phyloP scores from a whole-genome alignment of 345 rosid species.

The Citrus medica region DNA sequence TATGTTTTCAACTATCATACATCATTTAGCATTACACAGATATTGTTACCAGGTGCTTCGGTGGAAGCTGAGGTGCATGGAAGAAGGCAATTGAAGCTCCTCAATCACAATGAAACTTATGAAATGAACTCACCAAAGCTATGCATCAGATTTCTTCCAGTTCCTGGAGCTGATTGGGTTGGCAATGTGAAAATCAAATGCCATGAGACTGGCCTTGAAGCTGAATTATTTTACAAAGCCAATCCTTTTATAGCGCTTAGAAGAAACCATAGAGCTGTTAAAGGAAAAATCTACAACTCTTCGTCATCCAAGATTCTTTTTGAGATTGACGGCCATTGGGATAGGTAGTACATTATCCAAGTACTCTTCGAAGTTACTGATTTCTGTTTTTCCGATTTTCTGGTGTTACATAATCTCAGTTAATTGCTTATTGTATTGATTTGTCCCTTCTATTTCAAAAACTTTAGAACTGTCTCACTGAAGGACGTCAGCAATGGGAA shows the following conservation, averaged over 20 bases:
- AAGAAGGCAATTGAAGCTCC: conserved; percentile 57
- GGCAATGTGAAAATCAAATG: conserved; percentile 60
- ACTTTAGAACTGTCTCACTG: conserved; percentile 48
- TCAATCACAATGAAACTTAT: conserved; percentile 55
- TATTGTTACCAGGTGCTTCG: conserved; percentile 39
- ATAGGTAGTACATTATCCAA: conserved; percentile 31
- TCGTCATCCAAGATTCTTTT: conserved; percentile 39
- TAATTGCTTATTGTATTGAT: too few relatives aligned
- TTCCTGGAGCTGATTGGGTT: conserved; percentile 59
- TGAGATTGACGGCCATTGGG: conserved; percentile 73
- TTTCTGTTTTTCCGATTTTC: too few relatives aligned
- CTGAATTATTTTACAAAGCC: conserved; percentile 43
- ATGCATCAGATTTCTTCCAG: conserved; percentile 52
- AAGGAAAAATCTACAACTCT: conserved; percentile 60
- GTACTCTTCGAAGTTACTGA: too few relatives aligned
- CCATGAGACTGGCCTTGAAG: conserved; percentile 59
- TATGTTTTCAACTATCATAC: too few relatives aligned
- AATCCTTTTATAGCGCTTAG: conserved; percentile 39
- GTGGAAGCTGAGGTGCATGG: conserved; percentile 71
- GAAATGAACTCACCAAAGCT: conserved; percentile 77
- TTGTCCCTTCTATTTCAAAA: background rate
- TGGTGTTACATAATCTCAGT: too few relatives aligned
- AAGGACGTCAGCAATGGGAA: conserved; percentile 53
- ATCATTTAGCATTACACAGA: too few relatives aligned
- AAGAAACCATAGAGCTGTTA: conserved; percentile 41